Conservation (phyloP, 2,329 filamentous ascomycete species). For the Fusarium illudens region DNA sequence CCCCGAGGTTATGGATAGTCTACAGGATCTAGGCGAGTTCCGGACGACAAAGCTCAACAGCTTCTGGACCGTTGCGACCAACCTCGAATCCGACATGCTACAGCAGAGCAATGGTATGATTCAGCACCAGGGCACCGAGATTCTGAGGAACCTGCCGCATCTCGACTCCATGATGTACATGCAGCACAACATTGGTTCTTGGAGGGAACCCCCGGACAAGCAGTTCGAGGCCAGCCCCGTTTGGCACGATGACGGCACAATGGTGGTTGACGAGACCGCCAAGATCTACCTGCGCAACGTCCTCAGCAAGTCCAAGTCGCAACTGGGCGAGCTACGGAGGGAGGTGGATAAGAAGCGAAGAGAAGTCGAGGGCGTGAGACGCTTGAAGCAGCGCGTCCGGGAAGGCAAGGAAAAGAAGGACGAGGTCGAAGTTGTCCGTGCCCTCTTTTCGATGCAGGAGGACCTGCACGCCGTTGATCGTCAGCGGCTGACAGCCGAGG, state of each 20-base stretch:
- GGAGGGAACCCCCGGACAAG: constrained; percentile 86
- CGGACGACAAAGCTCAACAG: constrained; percentile 83
- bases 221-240: constrained; percentile 93
- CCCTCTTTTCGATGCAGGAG: constrained; percentile 87
- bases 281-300: constrained; percentile 93
- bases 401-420: constrained; percentile 89
- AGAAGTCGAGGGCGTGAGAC: constrained; percentile 82
- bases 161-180: constrained; percentile 99
- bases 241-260: constrained; percentile 91
- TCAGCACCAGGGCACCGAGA: constrained; percentile 78
- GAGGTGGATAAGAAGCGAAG: constrained; percentile 87
- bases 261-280: constrained; percentile 86
- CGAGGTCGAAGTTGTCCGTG: constrained; percentile 83
- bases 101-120: constrained; percentile 77
- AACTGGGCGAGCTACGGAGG: constrained; percentile 79
- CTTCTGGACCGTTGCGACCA: constrained; percentile 82
- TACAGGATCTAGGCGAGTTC: constrained; percentile 94
- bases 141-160: constrained; percentile 84
- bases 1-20: constrained; percentile 88
- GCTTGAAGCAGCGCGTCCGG: constrained; percentile 76
- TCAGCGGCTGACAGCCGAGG: constrained; percentile 85
- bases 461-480: constrained; percentile 84
- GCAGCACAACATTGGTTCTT: constrained; percentile 83
- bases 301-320: constrained; percentile 86
- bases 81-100: constrained; percentile 82